Evolutionary conservation across 2,329 filamentous ascomycete genomes (phyloP), one percentile per base, ranked within the genome.

Genomic region (Microdochium nivale): DNA sequence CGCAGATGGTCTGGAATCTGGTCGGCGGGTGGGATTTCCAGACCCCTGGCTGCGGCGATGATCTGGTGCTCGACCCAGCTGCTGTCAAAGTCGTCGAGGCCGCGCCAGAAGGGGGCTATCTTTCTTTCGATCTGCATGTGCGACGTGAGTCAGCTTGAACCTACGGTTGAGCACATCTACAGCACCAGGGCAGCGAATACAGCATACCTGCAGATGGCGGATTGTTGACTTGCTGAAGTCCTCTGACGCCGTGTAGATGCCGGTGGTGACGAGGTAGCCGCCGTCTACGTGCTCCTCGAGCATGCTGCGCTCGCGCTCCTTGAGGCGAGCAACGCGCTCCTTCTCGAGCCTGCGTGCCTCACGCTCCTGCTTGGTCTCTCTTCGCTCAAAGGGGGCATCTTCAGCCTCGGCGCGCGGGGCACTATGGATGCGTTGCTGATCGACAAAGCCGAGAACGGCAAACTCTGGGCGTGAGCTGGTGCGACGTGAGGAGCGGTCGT

Each of bases 11-110:
- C 87, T 4, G 86, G 80, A 2, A 90, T 83, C 60, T 91, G 84
- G 67, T 96, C 90, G 47, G 92, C 81, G 8, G 88, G 80, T 13
- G 94, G 94, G 49, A 97, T 84, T 2, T 88, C 82, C 52, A 95
- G 78, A 21, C 89, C 91, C 62, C 90, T 83, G 49, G 87, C 94
- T 24, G 89, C 90, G 52, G 92, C 90, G 60, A 96, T 83, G n/a
- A 99, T 81, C 69, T 99, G 94, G 68, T 94, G 85, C 63, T 99
- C 94, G 13, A 90, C 87, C 94, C 94, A 99, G 50, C 82, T 87
- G 23, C 88, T 81, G 16, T 85, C 86, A 67, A 94, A 90, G 67
- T 97, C 91, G 57, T 96, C 86, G 3, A 99, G 74, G 4, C 94
- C 94, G 64, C 87, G 86, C 90, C 92, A 99, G 67, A 99, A 99